phyloP scores from a whole-genome alignment of 306 rosid species.

The peach (Prunus persica) region DNA sequence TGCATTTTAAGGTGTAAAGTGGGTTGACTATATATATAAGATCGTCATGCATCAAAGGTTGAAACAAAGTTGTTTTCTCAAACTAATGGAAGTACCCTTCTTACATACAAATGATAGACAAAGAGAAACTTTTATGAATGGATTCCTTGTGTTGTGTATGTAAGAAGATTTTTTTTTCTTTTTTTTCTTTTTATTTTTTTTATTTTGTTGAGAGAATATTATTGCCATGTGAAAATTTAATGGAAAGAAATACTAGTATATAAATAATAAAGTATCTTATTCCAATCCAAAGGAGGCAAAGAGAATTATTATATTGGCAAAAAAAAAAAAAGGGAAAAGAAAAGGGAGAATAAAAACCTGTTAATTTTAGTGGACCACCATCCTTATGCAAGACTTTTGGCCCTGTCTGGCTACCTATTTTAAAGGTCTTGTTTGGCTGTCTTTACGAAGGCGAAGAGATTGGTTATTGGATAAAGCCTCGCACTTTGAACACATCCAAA shows the following conservation, averaged over 20 bases:
- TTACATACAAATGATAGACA: neutral
- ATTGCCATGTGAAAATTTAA: neutral
- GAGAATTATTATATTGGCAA: neutral
- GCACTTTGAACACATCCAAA: neutral
- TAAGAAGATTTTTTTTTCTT: neutral
- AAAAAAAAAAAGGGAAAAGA: neutral
- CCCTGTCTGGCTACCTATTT: neutral
- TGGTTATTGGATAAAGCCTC: neutral
- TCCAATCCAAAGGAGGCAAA: slow-evolving; percentile 10
- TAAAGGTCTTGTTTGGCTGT: neutral
- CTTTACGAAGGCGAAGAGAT: neutral
- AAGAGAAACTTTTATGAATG: neutral
- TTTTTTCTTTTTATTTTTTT: neutral
- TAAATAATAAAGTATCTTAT: neutral
- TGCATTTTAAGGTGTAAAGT: neutral
- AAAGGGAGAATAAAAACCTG: slow-evolving; percentile 1
- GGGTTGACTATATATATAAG: neutral
- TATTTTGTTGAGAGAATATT: neutral
- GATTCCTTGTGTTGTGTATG: neutral
- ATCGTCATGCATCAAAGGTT: no score
- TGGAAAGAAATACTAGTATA: neutral
- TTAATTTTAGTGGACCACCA: slow-evolving; percentile 8
- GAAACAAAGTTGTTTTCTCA: no score
- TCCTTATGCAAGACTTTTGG: neutral
- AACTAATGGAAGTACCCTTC: no score